A percentile compares a stretch with the other conserved stretches of the same genome.
These are phyloP conservation scores for Diaporthe amygdali DNA, from an alignment of 2,329 filamentous ascomycete genomes.

Conservation along the genomic window DNA sequence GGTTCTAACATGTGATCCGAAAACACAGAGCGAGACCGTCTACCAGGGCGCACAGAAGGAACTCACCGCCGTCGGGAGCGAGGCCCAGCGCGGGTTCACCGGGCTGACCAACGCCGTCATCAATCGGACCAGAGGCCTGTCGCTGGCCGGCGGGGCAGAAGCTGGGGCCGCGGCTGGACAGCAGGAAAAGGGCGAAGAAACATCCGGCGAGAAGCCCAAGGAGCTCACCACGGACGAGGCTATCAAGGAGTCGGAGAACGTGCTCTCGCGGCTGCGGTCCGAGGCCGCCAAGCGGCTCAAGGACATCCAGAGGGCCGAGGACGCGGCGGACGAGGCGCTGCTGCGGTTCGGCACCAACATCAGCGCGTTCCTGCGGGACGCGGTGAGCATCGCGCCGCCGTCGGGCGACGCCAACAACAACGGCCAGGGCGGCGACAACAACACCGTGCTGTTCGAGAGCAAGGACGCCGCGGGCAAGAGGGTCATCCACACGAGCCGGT, in stretches of 20 bases:
- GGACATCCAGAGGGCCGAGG: slow-evolving; percentile 89
- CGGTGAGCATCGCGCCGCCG: slow-evolving; percentile 85
- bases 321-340: slow-evolving; percentile 94
- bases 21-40: slow-evolving; percentile 71
- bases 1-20: neutral
- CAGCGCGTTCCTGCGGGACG: slow-evolving; percentile 86
- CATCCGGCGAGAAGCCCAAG: slow-evolving; percentile 43
- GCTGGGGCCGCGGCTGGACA: slow-evolving; percentile 35
- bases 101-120: slow-evolving; percentile 72
- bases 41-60: slow-evolving; percentile 90
- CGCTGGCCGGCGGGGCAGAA: slow-evolving; percentile 54
- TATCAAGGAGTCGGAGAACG: slow-evolving; percentile 59
- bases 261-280: slow-evolving; percentile 76
- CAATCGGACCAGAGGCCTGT: slow-evolving; percentile 75
- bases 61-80: slow-evolving; percentile 76
- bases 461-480: slow-evolving; percentile 89
- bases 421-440: slow-evolving; percentile 46
- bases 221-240: slow-evolving; percentile 48
- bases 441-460: slow-evolving; percentile 84
- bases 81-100: slow-evolving; percentile 81
- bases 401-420: slow-evolving; percentile 44
- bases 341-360: slow-evolving; percentile 91
- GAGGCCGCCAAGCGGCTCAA: slow-evolving; percentile 85
- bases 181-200: slow-evolving; percentile 41
- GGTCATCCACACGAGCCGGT: slow-evolving; percentile 91